A percentile compares a stretch with the other conserved stretches of the same genome.
Evolutionary conservation across 2,329 filamentous ascomycete genomes (phyloP).

Genomic region (Colletotrichum trifolii): DNA sequence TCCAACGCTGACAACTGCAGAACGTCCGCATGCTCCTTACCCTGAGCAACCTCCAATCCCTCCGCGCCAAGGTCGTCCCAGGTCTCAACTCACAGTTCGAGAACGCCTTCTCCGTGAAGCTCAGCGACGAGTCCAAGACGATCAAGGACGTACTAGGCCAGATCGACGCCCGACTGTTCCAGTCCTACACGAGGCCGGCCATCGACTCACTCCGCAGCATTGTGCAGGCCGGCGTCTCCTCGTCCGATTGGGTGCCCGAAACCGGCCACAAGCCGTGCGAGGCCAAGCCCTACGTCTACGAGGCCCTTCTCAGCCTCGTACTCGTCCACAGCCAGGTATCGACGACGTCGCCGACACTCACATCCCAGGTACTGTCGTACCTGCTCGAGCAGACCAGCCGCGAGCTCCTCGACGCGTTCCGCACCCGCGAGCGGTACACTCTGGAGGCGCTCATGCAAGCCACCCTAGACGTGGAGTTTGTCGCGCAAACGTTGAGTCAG

Average conservation of each 20-base stretch:
- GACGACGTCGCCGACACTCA: constrained; percentile 80
- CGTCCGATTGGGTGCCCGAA: constrained; percentile 76
- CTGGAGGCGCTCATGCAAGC: constrained; percentile 93
- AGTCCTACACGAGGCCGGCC: constrained; percentile 87
- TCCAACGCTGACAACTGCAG: constrained; percentile 55
- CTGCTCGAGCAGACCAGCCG: constrained; percentile 84
- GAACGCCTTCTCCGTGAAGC: constrained; percentile 90
- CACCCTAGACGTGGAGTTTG: constrained; percentile 95
- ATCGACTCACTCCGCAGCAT: constrained; percentile 75
- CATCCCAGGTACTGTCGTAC: constrained; percentile 84
- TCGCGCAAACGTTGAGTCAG: constrained; percentile 90
- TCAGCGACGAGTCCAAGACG: constrained; percentile 92
- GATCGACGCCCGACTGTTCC: constrained; percentile 91
- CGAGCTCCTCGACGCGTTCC: constrained; percentile 86
- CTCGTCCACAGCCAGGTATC: constrained; percentile 92
- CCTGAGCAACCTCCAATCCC: constrained; percentile 87
- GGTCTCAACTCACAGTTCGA: constrained; percentile 93
- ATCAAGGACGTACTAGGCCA: constrained; percentile 91
- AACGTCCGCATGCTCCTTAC: constrained; percentile 95
- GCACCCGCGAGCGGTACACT: constrained; percentile 73
- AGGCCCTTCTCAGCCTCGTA: constrained; percentile 84
- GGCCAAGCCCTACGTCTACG: constrained; percentile 90
- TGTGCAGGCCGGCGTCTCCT: constrained; percentile 78
- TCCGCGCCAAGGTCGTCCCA: constrained; percentile 85
- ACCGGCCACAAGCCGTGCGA: constrained; percentile 71